phyloP scores from a whole-genome alignment of 2,329 filamentous ascomycete genomes.

The Apiospora sp. region DNA sequence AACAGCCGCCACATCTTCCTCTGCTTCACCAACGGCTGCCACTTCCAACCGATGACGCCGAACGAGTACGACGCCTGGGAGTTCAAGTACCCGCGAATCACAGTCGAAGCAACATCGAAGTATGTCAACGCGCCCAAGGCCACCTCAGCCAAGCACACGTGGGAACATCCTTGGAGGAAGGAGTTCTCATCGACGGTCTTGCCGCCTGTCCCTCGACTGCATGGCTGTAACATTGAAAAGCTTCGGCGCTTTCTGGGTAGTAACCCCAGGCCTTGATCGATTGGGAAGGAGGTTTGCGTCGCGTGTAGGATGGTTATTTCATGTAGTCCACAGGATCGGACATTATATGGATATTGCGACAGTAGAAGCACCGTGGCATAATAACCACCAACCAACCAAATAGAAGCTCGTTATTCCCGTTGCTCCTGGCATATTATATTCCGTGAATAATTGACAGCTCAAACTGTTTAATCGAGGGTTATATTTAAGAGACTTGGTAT shows the following conservation, averaged over 20 bases:
- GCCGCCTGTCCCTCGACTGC: slow-evolving; percentile 33
- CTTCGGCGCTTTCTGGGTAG: slow-evolving; percentile 27
- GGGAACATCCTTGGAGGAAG: slow-evolving; percentile 37
- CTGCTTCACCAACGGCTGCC: slow-evolving; percentile 35
- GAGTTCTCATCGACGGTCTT: slow-evolving; percentile 36
- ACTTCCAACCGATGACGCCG: slow-evolving; percentile 44
- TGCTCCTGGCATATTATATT: too few relatives aligned
- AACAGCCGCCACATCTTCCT: slow-evolving; percentile 46
- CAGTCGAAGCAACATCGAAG: slow-evolving; percentile 33
- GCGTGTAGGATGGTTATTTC: not conserved
- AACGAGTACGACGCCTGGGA: slow-evolving; percentile 43
- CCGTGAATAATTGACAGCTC: too few relatives aligned
- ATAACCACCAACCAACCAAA: not conserved
- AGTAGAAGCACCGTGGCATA: not conserved
- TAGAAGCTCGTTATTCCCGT: not conserved
- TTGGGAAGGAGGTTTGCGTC: not conserved
- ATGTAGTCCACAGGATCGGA: not conserved
- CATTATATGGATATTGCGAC: not conserved
- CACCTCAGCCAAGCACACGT: slow-evolving; percentile 26
- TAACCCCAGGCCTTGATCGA: not conserved
- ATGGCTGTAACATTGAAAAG: slow-evolving; percentile 32
- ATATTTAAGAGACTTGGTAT: too few relatives aligned
- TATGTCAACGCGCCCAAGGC: slow-evolving; percentile 35
- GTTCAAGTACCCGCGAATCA: slow-evolving; percentile 44
- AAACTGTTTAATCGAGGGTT: too few relatives aligned